Conservation (phyloP, 768 basidiomycete species). For the Pholiota molesta region DNA sequence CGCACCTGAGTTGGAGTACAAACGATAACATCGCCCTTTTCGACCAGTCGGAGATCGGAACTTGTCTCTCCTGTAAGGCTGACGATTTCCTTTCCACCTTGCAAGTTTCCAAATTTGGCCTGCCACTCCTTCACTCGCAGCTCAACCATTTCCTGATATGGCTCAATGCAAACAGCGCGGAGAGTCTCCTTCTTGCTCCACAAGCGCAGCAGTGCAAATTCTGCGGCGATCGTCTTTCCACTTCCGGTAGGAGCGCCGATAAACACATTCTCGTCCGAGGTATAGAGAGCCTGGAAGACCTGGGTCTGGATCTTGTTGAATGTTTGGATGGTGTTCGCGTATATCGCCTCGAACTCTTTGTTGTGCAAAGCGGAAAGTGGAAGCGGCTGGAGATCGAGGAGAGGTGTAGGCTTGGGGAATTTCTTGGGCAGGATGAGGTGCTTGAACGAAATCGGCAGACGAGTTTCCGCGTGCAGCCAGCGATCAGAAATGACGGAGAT, state of each 20-base stretch:
- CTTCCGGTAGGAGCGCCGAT: conserved; percentile 96
- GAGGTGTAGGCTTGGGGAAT: conserved; percentile 90
- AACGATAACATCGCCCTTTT: conserved; percentile 91
- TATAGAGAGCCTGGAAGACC: conserved; percentile 97
- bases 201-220: conserved; percentile 91
- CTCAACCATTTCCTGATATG: conserved; percentile 98
- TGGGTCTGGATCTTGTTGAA: conserved; percentile 99
- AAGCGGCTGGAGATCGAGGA: conserved; percentile 90
- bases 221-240: conserved; percentile 97
- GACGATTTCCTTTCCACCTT: conserved; percentile 93
- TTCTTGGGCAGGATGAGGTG: conserved; percentile 97
- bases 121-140: conserved; percentile 88
- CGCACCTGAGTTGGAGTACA: conserved; percentile 90
- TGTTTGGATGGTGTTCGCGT: conserved; percentile 73
- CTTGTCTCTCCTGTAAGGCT: conserved; percentile 94
- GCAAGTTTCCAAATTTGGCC: conserved; percentile 76
- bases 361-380: conserved; percentile 93
- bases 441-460: conserved; percentile 95
- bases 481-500: conserved; percentile 94
- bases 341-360: conserved; percentile 88
- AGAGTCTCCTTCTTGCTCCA: conserved; percentile 88
- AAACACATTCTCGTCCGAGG: conserved; percentile 95
- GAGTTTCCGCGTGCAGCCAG: conserved; percentile 95
- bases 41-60: conserved; percentile 85
- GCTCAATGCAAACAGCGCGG: conserved; percentile 93